Evolutionary conservation across 1,284 basidiomycete species (phyloP).

Genomic region (Golubevia sp.): DNA sequence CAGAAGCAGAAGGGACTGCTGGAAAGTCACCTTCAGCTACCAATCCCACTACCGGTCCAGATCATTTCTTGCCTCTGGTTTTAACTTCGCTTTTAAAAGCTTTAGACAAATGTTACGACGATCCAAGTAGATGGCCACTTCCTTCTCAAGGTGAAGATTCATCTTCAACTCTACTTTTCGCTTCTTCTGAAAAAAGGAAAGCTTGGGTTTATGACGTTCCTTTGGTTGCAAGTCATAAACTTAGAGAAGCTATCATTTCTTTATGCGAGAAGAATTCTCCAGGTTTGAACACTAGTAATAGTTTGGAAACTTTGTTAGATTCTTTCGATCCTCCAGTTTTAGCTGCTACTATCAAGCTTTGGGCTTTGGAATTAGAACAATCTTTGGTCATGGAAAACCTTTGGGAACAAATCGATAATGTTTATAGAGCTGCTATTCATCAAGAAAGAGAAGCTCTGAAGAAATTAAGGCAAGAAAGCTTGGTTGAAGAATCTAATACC

Average conservation of each 20-base stretch:
- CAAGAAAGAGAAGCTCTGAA: slow-evolving; percentile 36
- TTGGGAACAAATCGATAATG: slow-evolving; percentile 47
- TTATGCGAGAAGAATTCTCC: not conserved
- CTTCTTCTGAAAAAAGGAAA: slow-evolving; percentile 47
- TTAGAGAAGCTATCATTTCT: slow-evolving; percentile 32
- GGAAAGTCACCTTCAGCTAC: slow-evolving; percentile 3
- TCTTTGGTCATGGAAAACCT: slow-evolving; percentile 35
- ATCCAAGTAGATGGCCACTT: slow-evolving; percentile 33
- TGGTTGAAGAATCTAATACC: slow-evolving; percentile 1
- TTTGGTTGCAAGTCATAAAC: slow-evolving; percentile 31
- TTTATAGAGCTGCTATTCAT: slow-evolving; percentile 44
- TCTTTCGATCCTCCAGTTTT: slow-evolving; percentile 48
- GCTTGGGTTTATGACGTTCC: slow-evolving; percentile 57
- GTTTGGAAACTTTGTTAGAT: slow-evolving; percentile 24
- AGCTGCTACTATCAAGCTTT: slow-evolving; percentile 51
- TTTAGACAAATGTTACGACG: slow-evolving; percentile 38
- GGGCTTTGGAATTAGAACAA: slow-evolving; percentile 48
- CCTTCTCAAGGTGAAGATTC: slow-evolving; percentile 2
- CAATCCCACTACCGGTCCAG: not conserved
- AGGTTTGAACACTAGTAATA: slow-evolving; percentile 5
- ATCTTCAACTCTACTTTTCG: slow-evolving; percentile 4
- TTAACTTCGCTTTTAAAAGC: slow-evolving; percentile 40
- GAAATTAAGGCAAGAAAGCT: slow-evolving; percentile 1
- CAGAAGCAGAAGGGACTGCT: not conserved
- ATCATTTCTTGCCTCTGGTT: slow-evolving; percentile 40